These are phyloP conservation scores for Lactarius tabidus DNA, from an alignment of 768 basidiomycete species.

Conservation along the genomic window DNA sequence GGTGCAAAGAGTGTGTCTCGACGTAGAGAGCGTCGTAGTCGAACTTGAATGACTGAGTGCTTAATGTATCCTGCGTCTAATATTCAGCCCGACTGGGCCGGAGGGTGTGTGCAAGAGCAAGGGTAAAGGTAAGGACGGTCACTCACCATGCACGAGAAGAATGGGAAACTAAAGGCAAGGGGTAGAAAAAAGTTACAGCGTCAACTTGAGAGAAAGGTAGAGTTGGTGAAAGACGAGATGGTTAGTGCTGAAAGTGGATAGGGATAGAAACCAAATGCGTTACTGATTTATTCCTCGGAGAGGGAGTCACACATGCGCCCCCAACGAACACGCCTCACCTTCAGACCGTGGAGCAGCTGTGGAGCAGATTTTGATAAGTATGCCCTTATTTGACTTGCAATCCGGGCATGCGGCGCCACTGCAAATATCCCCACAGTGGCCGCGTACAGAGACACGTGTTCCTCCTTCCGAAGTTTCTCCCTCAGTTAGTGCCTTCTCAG, in stretches of 20 bases:
- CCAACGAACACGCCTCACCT: neutral
- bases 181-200: neutral
- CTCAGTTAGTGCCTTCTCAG: neutral
- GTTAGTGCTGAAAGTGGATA: constrained; percentile 1
- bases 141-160: constrained; percentile 15
- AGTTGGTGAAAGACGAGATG: neutral
- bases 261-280: neutral
- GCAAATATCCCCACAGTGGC: no score
- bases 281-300: constrained; percentile 2
- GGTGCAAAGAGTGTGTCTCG: constrained; percentile 25
- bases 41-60: constrained; percentile 23
- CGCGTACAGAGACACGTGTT: constrained; percentile 5
- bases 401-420: constrained; percentile 12
- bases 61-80: constrained; percentile 5
- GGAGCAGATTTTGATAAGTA: constrained; percentile 10
- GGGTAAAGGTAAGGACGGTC: neutral
- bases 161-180: neutral
- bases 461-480: neutral
- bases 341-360: constrained; percentile 14
- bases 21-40: constrained; percentile 26
- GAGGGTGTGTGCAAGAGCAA: neutral
- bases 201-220: neutral
- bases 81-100: neutral
- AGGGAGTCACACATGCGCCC: constrained; percentile 5
- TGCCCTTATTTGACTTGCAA: constrained; percentile 8